These are phyloP conservation scores for Lepidium sativum DNA, from an alignment of 345 rosid species.

Conservation along the genomic window DNA sequence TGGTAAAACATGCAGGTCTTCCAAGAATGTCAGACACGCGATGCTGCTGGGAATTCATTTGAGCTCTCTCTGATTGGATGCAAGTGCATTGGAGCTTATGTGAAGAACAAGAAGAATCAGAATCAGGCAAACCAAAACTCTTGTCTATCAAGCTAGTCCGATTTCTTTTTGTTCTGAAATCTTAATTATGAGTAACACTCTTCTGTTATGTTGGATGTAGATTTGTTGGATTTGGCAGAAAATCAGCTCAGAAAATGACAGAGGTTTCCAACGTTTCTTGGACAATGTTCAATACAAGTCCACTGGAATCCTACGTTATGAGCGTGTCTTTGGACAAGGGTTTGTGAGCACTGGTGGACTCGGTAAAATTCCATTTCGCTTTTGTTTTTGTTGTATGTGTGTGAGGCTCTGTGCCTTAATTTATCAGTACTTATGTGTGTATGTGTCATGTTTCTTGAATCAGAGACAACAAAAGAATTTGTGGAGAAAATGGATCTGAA, in stretches of 20 bases:
- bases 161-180: not conserved
- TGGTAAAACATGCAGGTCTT: slow-evolving; percentile 47
- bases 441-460: slow-evolving; percentile 18
- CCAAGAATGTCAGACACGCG: slow-evolving; percentile 53
- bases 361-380: slow-evolving; percentile 35
- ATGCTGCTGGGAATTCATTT: slow-evolving; percentile 59
- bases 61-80: slow-evolving; percentile 75
- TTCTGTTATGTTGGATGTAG: slow-evolving; percentile 36
- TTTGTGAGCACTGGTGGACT: slow-evolving; percentile 97
- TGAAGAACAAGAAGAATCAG: slow-evolving; percentile 84
- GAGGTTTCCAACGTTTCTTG: slow-evolving; percentile 90
- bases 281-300: slow-evolving; percentile 89
- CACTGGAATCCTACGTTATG: slow-evolving; percentile 81
- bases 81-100: slow-evolving; percentile 99
- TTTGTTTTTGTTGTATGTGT: not conserved
- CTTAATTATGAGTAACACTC: not conserved
- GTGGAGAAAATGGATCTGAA: slow-evolving; percentile 77
- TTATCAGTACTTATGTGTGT: not conserved
- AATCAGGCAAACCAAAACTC: slow-evolving; percentile 60
- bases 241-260: slow-evolving; percentile 62
- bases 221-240: slow-evolving; percentile 97
- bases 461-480: slow-evolving; percentile 97
- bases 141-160: slow-evolving; percentile 2
- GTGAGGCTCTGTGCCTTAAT: not conserved
- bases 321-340: slow-evolving; percentile 88